phyloP scores from a whole-genome alignment of 805 yeast species.

The Lipomyces anomalus region DNA sequence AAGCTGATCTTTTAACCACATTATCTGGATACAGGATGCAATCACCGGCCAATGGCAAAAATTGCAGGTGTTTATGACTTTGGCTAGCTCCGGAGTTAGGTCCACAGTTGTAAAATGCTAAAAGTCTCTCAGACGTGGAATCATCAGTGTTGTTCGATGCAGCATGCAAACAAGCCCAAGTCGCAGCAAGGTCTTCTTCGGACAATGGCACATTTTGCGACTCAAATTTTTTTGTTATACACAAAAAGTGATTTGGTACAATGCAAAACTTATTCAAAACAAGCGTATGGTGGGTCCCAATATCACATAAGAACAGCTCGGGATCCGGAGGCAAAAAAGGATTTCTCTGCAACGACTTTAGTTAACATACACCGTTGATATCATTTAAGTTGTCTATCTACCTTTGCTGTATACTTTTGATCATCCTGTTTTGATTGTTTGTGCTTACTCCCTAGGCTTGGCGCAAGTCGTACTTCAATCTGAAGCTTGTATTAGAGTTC shows the following conservation, averaged over 20 bases:
- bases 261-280: constrained; percentile 86
- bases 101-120: constrained; percentile 88
- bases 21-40: constrained; percentile 55
- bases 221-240: constrained; percentile 69
- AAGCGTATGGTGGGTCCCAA: constrained; percentile 50
- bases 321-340: constrained; percentile 83
- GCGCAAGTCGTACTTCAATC: constrained; percentile 34
- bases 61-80: constrained; percentile 87
- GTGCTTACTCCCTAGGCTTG: constrained; percentile 33
- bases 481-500: constrained; percentile 21
- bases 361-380: background rate
- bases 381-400: background rate
- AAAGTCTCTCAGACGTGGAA: constrained; percentile 44
- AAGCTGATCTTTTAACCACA: constrained; percentile 7
- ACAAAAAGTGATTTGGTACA: constrained; percentile 67
- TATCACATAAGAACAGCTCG: constrained; percentile 51
- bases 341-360: constrained; percentile 33
- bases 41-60: constrained; percentile 60
- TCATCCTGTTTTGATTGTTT: constrained; percentile 30
- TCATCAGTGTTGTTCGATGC: constrained; percentile 36
- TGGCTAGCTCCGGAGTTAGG: constrained; percentile 89
- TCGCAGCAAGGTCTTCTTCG: constrained; percentile 60
- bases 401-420: constrained; percentile 6
- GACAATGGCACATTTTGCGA: constrained; percentile 67
- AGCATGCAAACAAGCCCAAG: constrained; percentile 49